Evolutionary conservation across 2,329 filamentous ascomycete genomes (phyloP).

Genomic region (Ophiostoma triangulosporum): DNA sequence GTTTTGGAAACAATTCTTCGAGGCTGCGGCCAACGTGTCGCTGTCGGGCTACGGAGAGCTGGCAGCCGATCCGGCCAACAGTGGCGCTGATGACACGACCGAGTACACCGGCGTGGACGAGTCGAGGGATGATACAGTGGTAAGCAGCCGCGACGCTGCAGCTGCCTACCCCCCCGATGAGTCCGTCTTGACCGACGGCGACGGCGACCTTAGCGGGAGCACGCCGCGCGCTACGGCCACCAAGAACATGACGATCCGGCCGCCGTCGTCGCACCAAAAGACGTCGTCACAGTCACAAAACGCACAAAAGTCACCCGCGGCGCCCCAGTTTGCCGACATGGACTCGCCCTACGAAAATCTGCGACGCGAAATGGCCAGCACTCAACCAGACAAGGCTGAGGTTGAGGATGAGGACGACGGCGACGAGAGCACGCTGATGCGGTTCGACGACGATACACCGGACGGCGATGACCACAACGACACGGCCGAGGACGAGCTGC

Average conservation of each 20-base stretch:
- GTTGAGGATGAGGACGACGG: conserved; percentile 11
- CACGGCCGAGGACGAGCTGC: conserved; percentile 28
- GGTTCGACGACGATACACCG: conserved; percentile 24
- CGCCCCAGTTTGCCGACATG: conserved; percentile 48
- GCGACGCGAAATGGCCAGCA: conserved; percentile 44
- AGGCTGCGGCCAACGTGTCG: conserved; percentile 93
- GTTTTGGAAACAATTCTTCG: conserved; percentile 99
- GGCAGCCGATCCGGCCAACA: conserved; percentile 46
- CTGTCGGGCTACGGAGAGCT: conserved; percentile 87
- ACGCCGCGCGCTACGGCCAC: conserved; percentile 48
- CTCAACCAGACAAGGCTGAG: neutral
- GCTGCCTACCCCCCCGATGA: conserved; percentile 34
- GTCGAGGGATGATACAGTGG: neutral
- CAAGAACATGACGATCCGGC: conserved; percentile 18
- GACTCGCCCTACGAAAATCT: conserved; percentile 66
- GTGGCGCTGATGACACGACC: conserved; percentile 37
- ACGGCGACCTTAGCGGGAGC: conserved; percentile 48
- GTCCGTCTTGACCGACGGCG: conserved; percentile 51
- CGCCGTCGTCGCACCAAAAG: neutral
- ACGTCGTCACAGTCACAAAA: conserved; percentile 7
- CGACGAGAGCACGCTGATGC: conserved; percentile 20
- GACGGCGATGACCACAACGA: conserved; percentile 21
- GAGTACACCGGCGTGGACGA: neutral
- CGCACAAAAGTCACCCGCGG: no score
- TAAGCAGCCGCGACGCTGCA: neutral